Percentiles rank a stretch among this genome's conserved stretches.
Evolutionary conservation across 441 rosid genomes (phyloP).

Genomic region (Populus hybrid): DNA sequence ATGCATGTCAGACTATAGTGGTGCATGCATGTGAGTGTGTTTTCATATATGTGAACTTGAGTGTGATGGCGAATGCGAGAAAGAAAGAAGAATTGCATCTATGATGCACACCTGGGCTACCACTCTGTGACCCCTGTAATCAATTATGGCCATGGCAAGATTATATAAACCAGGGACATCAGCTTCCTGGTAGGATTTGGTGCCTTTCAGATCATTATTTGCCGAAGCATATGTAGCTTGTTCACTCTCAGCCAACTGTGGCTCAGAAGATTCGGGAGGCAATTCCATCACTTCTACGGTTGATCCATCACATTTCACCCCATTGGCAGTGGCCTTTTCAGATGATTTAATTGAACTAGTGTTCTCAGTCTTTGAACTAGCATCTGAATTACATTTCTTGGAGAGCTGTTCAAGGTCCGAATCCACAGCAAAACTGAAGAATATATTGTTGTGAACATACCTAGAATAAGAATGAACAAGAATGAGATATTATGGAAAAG

Average conservation of each 20-base stretch:
- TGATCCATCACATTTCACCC: conserved; percentile 38
- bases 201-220: conserved; percentile 98
- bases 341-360: conserved; percentile 22
- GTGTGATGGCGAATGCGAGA: background rate
- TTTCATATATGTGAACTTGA: background rate
- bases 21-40: background rate
- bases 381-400: conserved; percentile 43
- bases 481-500: background rate
- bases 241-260: conserved; percentile 80
- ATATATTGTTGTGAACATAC: conserved; percentile 99
- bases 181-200: conserved; percentile 97
- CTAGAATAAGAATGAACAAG: conserved; percentile 38
- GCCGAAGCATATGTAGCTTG: conserved; percentile 99
- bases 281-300: conserved; percentile 34
- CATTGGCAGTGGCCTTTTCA: conserved; percentile 44
- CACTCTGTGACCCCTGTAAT: conserved; percentile 98
- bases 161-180: conserved; percentile 93
- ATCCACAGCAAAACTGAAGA: conserved; percentile 99
- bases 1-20: background rate
- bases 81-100: conserved; percentile 7
- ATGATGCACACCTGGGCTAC: conserved; percentile 86
- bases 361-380: conserved; percentile 29
- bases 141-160: conserved; percentile 99
- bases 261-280: conserved; percentile 45
- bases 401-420: conserved; percentile 83